Conservation (phyloP, 306 rosid species). For the Sicyos edulis region DNA sequence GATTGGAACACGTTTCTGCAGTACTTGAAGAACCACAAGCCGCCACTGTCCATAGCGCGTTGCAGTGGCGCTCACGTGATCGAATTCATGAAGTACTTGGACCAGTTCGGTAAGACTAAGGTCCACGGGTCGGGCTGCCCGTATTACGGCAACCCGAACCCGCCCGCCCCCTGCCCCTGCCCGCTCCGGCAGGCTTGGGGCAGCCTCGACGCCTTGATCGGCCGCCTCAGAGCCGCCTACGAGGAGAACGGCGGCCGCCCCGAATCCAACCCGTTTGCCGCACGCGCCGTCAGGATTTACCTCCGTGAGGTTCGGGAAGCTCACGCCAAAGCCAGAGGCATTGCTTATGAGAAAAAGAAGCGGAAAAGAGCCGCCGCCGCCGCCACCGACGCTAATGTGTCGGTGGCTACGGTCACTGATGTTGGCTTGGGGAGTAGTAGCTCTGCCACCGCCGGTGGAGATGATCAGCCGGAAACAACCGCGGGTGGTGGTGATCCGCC, state of each 20-base stretch:
- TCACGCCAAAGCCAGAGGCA: conserved; percentile 87
- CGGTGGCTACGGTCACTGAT: no score
- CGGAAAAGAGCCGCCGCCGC: conserved; percentile 30
- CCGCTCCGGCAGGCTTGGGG: conserved; percentile 90
- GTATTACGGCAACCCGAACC: conserved; percentile 68
- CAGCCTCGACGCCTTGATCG: conserved; percentile 80
- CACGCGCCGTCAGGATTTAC: conserved; percentile 72
- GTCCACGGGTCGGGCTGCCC: conserved; percentile 76
- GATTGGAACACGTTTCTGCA: conserved; percentile 98
- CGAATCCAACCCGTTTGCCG: conserved; percentile 84
- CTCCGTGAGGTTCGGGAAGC: conserved; percentile 80
- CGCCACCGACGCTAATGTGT: no score
- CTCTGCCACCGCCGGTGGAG: conserved; percentile 5
- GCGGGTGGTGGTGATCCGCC: conserved; percentile 17
- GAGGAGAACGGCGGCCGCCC: conserved; percentile 91
- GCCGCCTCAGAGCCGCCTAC: conserved; percentile 87
- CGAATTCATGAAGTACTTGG: conserved; percentile 80
- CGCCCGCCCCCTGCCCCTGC: conserved; percentile 84
- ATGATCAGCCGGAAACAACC: not conserved
- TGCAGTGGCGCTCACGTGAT: conserved; percentile 99
- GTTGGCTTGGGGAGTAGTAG: no score
- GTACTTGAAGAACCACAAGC: conserved; percentile 87
- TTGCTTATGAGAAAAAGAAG: conserved; percentile 91
- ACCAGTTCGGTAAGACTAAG: conserved; percentile 92
- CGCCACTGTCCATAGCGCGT: conserved; percentile 73